phyloP scores from a whole-genome alignment of 306 rosid species.

The Quercus parvula region DNA sequence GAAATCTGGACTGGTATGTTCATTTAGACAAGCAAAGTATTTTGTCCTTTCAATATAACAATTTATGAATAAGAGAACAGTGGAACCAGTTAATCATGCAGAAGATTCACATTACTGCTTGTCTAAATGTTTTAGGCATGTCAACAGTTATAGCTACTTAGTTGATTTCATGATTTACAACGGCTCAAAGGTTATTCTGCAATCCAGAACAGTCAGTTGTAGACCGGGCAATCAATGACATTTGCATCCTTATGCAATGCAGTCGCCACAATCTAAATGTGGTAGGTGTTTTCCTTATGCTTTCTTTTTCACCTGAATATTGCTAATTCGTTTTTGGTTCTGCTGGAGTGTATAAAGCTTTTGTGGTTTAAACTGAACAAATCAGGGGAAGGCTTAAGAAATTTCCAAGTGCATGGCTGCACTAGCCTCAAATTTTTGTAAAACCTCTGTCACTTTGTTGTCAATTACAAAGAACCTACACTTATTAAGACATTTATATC shows the following conservation, averaged over 20 bases:
- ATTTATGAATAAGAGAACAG: too few species aligned
- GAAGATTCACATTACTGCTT: too few species aligned
- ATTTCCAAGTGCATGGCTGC: background rate
- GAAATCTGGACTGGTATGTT: too few species aligned
- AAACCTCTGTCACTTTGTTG: constrained; percentile 6
- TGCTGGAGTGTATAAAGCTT: background rate
- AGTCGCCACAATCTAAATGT: constrained; percentile 91
- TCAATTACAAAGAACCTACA: constrained; percentile 1
- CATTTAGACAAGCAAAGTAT: too few species aligned
- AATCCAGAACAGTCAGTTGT: constrained; percentile 79
- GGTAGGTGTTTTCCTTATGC: constrained; percentile 36
- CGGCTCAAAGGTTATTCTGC: too few species aligned
- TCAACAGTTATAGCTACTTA: too few species aligned
- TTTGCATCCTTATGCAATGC: constrained; percentile 83
- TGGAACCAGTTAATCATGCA: too few species aligned
- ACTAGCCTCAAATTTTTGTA: background rate
- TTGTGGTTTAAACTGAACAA: background rate
- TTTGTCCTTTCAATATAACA: too few species aligned
- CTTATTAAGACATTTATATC: constrained; percentile 22
- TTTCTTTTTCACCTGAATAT: background rate
- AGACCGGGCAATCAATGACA: constrained; percentile 79
- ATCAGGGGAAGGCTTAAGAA: background rate
- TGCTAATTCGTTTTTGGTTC: background rate
- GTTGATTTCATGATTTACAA: too few species aligned
- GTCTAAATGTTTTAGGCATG: too few species aligned